Conservation (phyloP, 768 basidiomycete species). For the Coprinopsis cinerea region DNA sequence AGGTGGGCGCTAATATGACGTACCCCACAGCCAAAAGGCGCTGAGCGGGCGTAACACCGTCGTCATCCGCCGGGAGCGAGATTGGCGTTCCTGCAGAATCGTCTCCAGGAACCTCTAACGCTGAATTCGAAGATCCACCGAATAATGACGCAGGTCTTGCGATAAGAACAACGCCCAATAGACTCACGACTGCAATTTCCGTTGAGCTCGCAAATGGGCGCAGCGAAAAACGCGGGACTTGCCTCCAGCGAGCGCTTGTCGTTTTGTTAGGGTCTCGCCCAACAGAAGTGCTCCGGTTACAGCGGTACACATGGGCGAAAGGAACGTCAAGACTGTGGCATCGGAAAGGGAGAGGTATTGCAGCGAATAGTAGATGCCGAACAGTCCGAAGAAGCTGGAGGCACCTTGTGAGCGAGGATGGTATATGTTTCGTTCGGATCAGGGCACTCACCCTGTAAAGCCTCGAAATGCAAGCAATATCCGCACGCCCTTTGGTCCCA, state of each 20-base stretch:
- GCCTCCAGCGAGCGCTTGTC: conserved; percentile 48
- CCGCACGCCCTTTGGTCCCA: conserved; percentile 69
- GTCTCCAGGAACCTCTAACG: neutral
- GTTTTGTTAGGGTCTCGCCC: conserved; percentile 50
- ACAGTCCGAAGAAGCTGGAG: conserved; percentile 64
- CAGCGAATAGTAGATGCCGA: conserved; percentile 65
- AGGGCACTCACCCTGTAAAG: conserved; percentile 48
- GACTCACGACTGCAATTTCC: conserved; percentile 45
- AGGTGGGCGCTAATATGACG: conserved; percentile 12
- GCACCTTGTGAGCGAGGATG: neutral
- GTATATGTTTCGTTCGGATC: neutral
- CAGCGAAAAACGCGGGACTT: conserved; percentile 14
- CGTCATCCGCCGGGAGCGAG: conserved; percentile 21
- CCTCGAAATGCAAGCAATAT: conserved; percentile 52
- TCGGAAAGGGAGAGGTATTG: conserved; percentile 76
- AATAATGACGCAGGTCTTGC: conserved; percentile 76
- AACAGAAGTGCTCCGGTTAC: conserved; percentile 57
- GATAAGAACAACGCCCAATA: conserved; percentile 75
- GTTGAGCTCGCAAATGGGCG: neutral
- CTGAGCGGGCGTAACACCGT: conserved; percentile 27
- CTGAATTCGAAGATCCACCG: conserved; percentile 24
- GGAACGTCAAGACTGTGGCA: conserved; percentile 70
- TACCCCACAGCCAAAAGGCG: conserved; percentile 59
- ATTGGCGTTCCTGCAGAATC: conserved; percentile 6
- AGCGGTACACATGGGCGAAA: conserved; percentile 61